These are phyloP conservation scores for Neonectria neomacrospora DNA, from an alignment of 2,329 filamentous ascomycete species.

Conservation along the genomic window DNA sequence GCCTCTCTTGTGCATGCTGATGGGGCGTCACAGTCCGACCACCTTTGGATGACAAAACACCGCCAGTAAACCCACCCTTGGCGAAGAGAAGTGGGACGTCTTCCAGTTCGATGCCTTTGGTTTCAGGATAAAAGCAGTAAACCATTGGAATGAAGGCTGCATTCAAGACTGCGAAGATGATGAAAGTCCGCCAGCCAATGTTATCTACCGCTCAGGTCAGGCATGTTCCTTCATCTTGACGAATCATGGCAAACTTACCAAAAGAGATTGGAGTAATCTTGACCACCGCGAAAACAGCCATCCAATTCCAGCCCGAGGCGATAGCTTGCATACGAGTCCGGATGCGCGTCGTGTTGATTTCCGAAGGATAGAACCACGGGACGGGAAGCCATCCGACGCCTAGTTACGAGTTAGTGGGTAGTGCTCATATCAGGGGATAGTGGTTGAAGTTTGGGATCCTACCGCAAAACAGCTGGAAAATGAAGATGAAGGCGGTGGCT, in stretches of 20 bases:
- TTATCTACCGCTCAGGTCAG: too few relatives aligned
- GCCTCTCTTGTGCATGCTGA: slow-evolving; percentile 21
- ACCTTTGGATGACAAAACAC: slow-evolving; percentile 20
- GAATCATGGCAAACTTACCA: too few relatives aligned
- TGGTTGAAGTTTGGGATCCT: too few relatives aligned
- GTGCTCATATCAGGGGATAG: too few relatives aligned
- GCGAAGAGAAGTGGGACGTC: slow-evolving; percentile 41
- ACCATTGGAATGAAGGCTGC: slow-evolving; percentile 44
- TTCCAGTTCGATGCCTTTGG: slow-evolving; percentile 55
- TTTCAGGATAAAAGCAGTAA: slow-evolving; percentile 47
- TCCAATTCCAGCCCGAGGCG: slow-evolving; percentile 38
- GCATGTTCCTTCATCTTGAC: too few relatives aligned
- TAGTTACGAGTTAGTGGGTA: too few relatives aligned
- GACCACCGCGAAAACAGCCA: slow-evolving; percentile 51
- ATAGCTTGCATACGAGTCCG: slow-evolving; percentile 54
- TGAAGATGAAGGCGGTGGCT: slow-evolving; percentile 56
- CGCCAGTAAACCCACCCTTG: slow-evolving; percentile 24
- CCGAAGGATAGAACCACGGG: slow-evolving; percentile 56
- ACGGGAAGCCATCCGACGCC: slow-evolving; percentile 57
- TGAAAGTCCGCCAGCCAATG: slow-evolving; percentile 45
- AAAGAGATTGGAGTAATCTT: slow-evolving; percentile 82
- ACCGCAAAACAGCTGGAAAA: slow-evolving; percentile 58
- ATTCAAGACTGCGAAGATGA: slow-evolving; percentile 46
- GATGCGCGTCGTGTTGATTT: slow-evolving; percentile 54
- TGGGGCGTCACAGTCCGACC: slow-evolving; percentile 21